Evolutionary conservation across 192 early-diverging fungal species (phyloP).

Genomic region (Coemansia asiatica): DNA sequence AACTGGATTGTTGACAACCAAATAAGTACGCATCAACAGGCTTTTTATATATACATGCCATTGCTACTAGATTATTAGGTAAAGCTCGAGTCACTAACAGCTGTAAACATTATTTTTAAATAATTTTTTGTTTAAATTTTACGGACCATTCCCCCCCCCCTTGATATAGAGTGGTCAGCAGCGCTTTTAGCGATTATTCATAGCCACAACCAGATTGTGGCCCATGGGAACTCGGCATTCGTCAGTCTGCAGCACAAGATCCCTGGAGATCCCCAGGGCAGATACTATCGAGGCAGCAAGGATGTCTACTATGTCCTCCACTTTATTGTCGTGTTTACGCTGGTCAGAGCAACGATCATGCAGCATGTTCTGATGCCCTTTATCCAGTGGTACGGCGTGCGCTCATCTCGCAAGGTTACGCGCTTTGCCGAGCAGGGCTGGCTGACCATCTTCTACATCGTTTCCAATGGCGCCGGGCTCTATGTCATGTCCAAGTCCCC

Average conservation of each 20-base stretch:
- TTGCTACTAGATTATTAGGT: too few species aligned
- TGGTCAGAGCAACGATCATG: conserved; percentile 59
- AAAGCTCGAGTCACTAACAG: too few species aligned
- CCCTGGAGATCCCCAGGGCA: conserved; percentile 34
- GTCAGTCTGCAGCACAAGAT: conserved; percentile 42
- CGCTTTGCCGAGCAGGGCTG: conserved; percentile 77
- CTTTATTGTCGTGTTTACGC: conserved; percentile 70
- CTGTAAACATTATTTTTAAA: too few species aligned
- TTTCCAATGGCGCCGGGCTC: conserved; percentile 66
- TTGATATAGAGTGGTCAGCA: conserved; percentile 25
- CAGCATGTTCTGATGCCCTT: conserved; percentile 39
- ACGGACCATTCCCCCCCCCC: neutral
- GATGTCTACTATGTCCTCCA: conserved; percentile 57
- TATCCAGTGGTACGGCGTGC: conserved; percentile 35
- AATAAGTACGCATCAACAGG: conserved; percentile 20
- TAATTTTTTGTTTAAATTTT: neutral
- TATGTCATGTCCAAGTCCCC: conserved; percentile 67
- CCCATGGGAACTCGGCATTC: conserved; percentile 25
- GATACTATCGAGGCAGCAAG: conserved; percentile 35
- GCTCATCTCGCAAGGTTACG: conserved; percentile 34
- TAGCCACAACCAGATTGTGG: conserved; percentile 20
- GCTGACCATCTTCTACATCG: conserved; percentile 62
- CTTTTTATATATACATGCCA: neutral
- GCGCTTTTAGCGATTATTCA: conserved; percentile 36
- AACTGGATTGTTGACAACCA: conserved; percentile 45